These are phyloP conservation scores for Anthoceros angustus DNA, from an alignment of 225 moss, liverwort and hornwort species.

Conservation along the genomic window DNA sequence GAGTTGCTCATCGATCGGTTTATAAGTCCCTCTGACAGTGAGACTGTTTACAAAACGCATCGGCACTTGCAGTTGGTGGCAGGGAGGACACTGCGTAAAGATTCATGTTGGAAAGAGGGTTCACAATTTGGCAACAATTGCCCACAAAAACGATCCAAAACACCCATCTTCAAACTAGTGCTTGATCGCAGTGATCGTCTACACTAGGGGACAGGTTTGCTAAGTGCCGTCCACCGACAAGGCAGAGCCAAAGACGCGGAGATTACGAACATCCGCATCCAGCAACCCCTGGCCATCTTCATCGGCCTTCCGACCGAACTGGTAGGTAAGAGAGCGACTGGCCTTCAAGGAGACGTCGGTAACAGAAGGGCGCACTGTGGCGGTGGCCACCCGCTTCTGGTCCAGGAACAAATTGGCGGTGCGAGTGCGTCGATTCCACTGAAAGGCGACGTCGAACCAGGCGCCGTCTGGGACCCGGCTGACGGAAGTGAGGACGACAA, in stretches of 20 bases:
- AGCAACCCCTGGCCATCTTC: not conserved
- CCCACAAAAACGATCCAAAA: too few relatives aligned
- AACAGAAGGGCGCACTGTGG: not conserved
- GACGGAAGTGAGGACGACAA: not conserved
- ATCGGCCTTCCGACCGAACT: not conserved
- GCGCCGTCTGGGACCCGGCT: not conserved
- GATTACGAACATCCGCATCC: not conserved
- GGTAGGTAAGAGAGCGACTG: not conserved
- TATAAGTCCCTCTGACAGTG: too few relatives aligned
- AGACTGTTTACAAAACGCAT: too few relatives aligned
- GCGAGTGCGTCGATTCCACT: not conserved
- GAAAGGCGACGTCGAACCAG: not conserved
- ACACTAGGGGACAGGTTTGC: too few relatives aligned
- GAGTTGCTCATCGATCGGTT: too few relatives aligned
- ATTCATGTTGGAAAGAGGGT: too few relatives aligned
- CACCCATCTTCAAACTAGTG: too few relatives aligned
- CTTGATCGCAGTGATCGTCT: too few relatives aligned
- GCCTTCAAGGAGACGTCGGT: not conserved
- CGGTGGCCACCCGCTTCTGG: not conserved
- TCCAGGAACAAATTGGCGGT: not conserved
- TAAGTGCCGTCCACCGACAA: not conserved
- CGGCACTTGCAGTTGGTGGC: too few relatives aligned
- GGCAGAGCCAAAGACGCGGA: not conserved
- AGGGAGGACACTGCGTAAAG: too few relatives aligned
- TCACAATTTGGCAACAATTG: too few relatives aligned